Evolutionary conservation across 352 stramenopile species (phyloP).

Genomic region (Globisporangium okanoganense): DNA sequence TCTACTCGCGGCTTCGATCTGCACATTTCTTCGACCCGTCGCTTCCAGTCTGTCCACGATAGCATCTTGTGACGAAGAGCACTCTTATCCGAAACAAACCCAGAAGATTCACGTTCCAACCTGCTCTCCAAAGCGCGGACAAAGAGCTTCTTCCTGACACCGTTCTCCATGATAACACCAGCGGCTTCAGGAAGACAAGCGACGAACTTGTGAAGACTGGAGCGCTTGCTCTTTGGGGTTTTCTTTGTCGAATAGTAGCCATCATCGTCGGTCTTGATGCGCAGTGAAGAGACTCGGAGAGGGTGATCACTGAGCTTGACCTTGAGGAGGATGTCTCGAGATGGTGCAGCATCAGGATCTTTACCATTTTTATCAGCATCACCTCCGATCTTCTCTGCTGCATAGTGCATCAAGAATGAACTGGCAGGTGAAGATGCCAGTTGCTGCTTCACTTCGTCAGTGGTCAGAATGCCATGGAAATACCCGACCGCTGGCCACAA

Average conservation of each 20-base stretch:
- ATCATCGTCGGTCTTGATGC: slow-evolving; percentile 26
- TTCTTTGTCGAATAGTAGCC: slow-evolving; percentile 38
- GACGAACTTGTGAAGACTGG: slow-evolving; percentile 49
- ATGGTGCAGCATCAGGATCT: neutral
- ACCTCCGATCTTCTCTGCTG: neutral
- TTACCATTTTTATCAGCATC: neutral
- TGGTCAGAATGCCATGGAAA: slow-evolving; percentile 38
- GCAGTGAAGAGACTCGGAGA: slow-evolving; percentile 33
- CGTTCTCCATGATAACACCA: slow-evolving; percentile 29
- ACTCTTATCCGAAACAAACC: slow-evolving; percentile 10
- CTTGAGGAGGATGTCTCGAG: slow-evolving; percentile 25
- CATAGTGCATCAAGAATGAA: slow-evolving; percentile 43
- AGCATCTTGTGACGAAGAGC: slow-evolving; percentile 10
- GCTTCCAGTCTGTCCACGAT: slow-evolving; percentile 29
- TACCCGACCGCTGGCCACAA: slow-evolving; percentile 49
- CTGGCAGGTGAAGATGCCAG: slow-evolving; percentile 28
- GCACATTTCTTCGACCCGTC: slow-evolving; percentile 16
- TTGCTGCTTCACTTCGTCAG: slow-evolving; percentile 22
- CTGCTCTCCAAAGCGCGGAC: slow-evolving; percentile 17
- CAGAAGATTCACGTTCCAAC: slow-evolving; percentile 5
- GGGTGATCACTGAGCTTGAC: slow-evolving; percentile 42
- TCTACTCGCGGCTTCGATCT: neutral
- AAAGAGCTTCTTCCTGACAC: slow-evolving; percentile 28
- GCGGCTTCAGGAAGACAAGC: slow-evolving; percentile 31
- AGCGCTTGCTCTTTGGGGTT: slow-evolving; percentile 22